Percentiles rank a stretch among this genome's conserved stretches.
Evolutionary conservation across 106 monocot species (phyloP).

Genomic region (Posidonia australis): DNA sequence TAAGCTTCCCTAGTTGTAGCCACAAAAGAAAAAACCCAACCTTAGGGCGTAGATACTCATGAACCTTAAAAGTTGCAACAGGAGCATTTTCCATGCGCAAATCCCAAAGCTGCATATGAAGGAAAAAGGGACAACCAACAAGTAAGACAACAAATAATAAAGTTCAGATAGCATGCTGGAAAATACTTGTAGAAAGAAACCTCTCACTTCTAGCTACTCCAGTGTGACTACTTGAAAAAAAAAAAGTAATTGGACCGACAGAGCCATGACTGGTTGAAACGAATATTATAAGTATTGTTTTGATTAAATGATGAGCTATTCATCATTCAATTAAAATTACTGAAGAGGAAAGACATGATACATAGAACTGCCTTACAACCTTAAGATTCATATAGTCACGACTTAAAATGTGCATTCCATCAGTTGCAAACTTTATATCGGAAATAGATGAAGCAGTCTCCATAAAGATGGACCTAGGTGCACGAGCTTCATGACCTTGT

Average conservation of each 20-base stretch:
- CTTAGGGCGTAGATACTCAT: constrained; percentile 55
- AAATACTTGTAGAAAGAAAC: too few relatives aligned
- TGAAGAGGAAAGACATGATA: neutral
- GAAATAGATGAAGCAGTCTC: constrained; percentile 54
- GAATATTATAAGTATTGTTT: too few relatives aligned
- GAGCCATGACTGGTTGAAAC: too few relatives aligned
- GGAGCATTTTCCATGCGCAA: constrained; percentile 45
- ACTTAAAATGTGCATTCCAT: constrained; percentile 46
- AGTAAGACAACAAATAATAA: too few relatives aligned
- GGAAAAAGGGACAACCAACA: neutral
- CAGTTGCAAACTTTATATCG: constrained; percentile 44
- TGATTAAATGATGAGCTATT: too few relatives aligned
- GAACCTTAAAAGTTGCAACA: constrained; percentile 43
- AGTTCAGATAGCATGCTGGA: too few relatives aligned
- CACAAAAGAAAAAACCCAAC: constrained; percentile 15
- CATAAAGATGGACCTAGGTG: constrained; percentile 37
- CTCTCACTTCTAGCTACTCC: too few relatives aligned
- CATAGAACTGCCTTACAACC: constrained; percentile 16
- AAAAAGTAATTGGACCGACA: too few relatives aligned
- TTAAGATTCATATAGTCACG: constrained; percentile 64
- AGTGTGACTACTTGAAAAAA: too few relatives aligned
- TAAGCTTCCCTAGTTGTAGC: neutral
- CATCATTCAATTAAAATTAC: neutral
- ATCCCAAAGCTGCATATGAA: constrained; percentile 55
- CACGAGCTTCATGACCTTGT: constrained; percentile 23